These are phyloP conservation scores for Karstenula rhodostoma DNA, from an alignment of 2,329 filamentous ascomycete genomes.

Conservation along the genomic window DNA sequence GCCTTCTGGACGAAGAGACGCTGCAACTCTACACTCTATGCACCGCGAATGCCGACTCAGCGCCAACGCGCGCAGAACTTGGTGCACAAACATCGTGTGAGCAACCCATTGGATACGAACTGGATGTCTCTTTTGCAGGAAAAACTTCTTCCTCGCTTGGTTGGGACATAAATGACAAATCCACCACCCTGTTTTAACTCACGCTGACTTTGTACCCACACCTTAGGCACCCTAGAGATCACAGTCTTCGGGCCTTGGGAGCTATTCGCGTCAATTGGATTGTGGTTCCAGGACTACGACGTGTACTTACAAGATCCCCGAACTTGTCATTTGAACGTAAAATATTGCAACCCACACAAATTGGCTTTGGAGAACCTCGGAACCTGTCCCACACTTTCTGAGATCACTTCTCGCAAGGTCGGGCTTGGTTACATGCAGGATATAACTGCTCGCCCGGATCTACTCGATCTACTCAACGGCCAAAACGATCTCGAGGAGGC, in stretches of 20 bases:
- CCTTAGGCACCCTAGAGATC: constrained; percentile 9
- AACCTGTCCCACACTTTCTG: constrained; percentile 21
- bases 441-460: background rate
- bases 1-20: constrained; percentile 9
- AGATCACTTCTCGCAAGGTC: too few relatives aligned
- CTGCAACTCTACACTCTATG: constrained; percentile 9
- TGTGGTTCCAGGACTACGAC: constrained; percentile 28
- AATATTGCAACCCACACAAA: constrained; percentile 21
- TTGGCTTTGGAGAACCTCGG: constrained; percentile 5
- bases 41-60: background rate
- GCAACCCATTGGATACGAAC: too few relatives aligned
- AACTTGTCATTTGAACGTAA: constrained; percentile 15
- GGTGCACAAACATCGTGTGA: too few relatives aligned
- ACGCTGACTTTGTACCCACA: background rate
- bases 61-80: too few relatives aligned
- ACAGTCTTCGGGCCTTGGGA: constrained; percentile 26
- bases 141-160: too few relatives aligned
- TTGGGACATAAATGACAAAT: too few relatives aligned
- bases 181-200: too few relatives aligned
- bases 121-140: too few relatives aligned
- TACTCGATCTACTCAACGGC: constrained; percentile 12
- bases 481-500: constrained; percentile 15
- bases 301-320: constrained; percentile 24
- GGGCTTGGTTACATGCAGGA: constrained; percentile 4
- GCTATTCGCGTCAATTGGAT: constrained; percentile 29